Evolutionary conservation across 1,139 yeast species (phyloP).

Genomic region (Hemisphaericaspora xylanilytica): DNA sequence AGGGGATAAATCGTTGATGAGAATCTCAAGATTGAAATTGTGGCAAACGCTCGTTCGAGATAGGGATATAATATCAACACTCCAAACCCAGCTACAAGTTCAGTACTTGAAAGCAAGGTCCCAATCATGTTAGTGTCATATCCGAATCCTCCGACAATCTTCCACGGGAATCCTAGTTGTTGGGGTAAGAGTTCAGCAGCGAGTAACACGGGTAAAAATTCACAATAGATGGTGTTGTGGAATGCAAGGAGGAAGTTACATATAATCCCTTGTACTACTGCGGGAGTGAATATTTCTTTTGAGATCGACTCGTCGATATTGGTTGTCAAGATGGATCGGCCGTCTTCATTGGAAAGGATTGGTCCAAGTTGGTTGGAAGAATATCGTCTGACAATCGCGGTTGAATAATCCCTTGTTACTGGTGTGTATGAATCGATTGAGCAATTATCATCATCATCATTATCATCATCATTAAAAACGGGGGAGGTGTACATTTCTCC

Average conservation of each 20-base stretch:
- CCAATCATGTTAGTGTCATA: constrained; percentile 51
- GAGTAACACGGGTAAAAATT: constrained; percentile 58
- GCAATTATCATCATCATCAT: constrained; percentile 10
- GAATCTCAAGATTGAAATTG: constrained; percentile 44
- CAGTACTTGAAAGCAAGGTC: constrained; percentile 52
- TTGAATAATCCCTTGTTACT: constrained; percentile 37
- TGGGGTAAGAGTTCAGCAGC: constrained; percentile 43
- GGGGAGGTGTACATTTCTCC: constrained; percentile 5
- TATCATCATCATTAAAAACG: constrained; percentile 1
- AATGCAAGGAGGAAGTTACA: constrained; percentile 19
- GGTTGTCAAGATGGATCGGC: constrained; percentile 13
- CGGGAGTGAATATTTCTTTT: constrained; percentile 24
- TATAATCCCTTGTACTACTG: constrained; percentile 20
- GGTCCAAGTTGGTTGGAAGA: constrained; percentile 27
- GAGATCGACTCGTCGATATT: constrained; percentile 13
- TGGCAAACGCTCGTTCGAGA: constrained; percentile 48
- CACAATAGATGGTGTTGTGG: constrained; percentile 51
- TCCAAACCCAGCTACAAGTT: constrained; percentile 53
- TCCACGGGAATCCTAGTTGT: constrained; percentile 36
- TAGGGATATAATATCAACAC: constrained; percentile 48
- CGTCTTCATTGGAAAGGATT: constrained; percentile 8
- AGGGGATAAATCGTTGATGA: constrained; percentile 46
- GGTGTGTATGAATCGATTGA: constrained; percentile 24
- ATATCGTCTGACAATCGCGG: constrained; percentile 41
- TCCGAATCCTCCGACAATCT: constrained; percentile 31